Base-by-base conservation (phyloP, 192 early-diverging fungal species). In the Diversispora eburnea region DNA sequence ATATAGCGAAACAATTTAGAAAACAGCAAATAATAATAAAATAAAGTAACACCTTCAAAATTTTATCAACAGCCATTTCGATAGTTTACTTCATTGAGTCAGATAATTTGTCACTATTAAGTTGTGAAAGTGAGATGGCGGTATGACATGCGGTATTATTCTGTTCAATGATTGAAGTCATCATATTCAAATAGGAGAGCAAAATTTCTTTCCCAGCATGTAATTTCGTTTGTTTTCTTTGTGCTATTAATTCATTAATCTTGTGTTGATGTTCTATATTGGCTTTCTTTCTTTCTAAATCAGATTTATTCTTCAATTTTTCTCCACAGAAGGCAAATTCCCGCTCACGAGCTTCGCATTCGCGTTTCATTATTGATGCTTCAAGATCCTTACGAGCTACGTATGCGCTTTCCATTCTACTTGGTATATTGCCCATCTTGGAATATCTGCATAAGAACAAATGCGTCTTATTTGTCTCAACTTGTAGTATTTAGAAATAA, bases 241-340 rank as follows among this genome's bases (percentile, higher is more conserved):
- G 64, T 25, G 64, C 5, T 10, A 66, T 66, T n/a, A 66, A 47
- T 49, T 66, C 64, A 33, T 17, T 45, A 49, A 66, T 66, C 64
- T 66, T 66, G 0, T 66, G 64, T 66, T 66, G 64, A 49, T 66
- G 63, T 22, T 66, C 63, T 15, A 48, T 47, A 49, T 66, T 45
- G 1, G 46, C 46, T 12, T 48, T 66, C 20, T 20, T 46, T 20
- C 7, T 48, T 66, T 66, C 0, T 47, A 66, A 66, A 20, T 8
- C 46, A 66, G 43, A 66, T 20, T 48, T 66, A 20, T 4, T 25
- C 63, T 66, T 46, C 4, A n/a, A 3, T 48, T 66, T 45, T 0
- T 22, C 1, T 3, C 0, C 6, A 66, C 63, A 45, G 63, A 66
- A 17, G 8, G 43, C 46, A 66, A 12, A 20, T 2, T 66, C 46